phyloP scores from a whole-genome alignment of 495 filamentous ascomycete species.

The Lophiostoma macrostomum region DNA sequence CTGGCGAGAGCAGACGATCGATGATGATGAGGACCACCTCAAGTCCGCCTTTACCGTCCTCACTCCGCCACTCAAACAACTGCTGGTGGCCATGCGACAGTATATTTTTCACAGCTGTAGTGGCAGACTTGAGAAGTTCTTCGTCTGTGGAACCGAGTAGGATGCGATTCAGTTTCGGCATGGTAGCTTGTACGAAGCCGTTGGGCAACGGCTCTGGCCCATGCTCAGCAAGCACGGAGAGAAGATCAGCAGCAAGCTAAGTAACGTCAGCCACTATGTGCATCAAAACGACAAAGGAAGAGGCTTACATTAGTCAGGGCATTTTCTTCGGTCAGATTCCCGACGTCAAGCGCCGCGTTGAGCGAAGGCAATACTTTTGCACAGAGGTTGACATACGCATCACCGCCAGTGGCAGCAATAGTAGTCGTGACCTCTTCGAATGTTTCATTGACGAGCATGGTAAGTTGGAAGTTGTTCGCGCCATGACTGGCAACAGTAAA shows the following conservation, averaged over 20 bases:
- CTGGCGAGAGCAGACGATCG: slow-evolving; percentile 80
- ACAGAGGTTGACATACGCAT: slow-evolving; percentile 75
- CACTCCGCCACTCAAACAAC: slow-evolving; percentile 74
- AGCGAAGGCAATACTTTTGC: slow-evolving; percentile 82
- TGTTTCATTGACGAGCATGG: slow-evolving; percentile 76
- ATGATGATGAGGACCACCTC: slow-evolving; percentile 89
- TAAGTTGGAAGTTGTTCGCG: slow-evolving; percentile 81
- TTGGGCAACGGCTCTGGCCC: slow-evolving; percentile 78
- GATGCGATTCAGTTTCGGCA: slow-evolving; percentile 82
- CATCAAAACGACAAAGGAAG: neutral
- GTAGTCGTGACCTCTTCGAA: slow-evolving; percentile 80
- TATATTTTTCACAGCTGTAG: slow-evolving; percentile 80
- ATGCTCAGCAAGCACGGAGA: slow-evolving; percentile 76
- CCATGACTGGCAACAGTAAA: slow-evolving; percentile 87
- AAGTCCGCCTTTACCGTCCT: slow-evolving; percentile 74
- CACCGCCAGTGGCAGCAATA: slow-evolving; percentile 60
- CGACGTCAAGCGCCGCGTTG: slow-evolving; percentile 84
- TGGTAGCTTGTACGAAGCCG: slow-evolving; percentile 77
- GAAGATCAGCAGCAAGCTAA: slow-evolving; percentile 76
- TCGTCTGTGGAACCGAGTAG: slow-evolving; percentile 76
- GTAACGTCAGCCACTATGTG: neutral
- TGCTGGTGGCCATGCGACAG: slow-evolving; percentile 83
- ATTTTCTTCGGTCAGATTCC: slow-evolving; percentile 75
- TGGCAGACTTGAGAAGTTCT: slow-evolving; percentile 83
- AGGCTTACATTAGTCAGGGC: slow-evolving; percentile 65